Base-by-base conservation (phyloP, 495 filamentous ascomycete genomes). In the Saxispiralis lemnorum region DNA sequence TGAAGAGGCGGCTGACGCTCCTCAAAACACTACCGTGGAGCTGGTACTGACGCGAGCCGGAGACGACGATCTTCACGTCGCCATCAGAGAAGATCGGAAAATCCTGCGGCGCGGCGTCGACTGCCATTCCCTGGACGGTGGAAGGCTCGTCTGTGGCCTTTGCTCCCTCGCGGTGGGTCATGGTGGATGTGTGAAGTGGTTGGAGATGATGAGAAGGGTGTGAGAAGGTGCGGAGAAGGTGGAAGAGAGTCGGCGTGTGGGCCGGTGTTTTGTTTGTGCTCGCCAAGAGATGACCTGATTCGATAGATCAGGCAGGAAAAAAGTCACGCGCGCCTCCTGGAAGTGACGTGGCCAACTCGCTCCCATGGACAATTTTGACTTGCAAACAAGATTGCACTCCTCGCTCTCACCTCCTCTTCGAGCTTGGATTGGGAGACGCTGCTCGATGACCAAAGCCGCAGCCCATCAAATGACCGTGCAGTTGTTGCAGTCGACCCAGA, bases 61-160 rank as follows among this genome's bases (percentile, higher is more conserved):
- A 39, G 38, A 61, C 45, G 34, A 54, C 38, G 39, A 61, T 38
- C 20, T 47, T 30, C 14, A 61, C 54, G 40, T 61, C 56, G n/a
- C 53, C 56, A 15, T 48, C 48, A 12, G 16, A 21, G 41, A 46
- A 55, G 15, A 31, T 13, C 7, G 46, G 46, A n/a, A 53, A 49
- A 30, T 16, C 20, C n/a, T 7, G 31, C 31, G 31, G n/a, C 31
- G 31, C n/a, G 7, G 31, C 9, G 31, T 9, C n/a, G 31, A 33
- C 9, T 9, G 31, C n/a, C n/a, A n/a, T 33, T 33, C 31, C 7
- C 7, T 7, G 7, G 31, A 33, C 7, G 31, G 31, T n/a, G n/a
- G n/a, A n/a, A n/a, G n/a, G n/a, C n/a, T n/a, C n/a, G n/a, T n/a
- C n/a, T n/a, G n/a, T n/a, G n/a, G n/a, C n/a, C n/a, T n/a, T n/a